Base-by-base conservation (phyloP, 495 filamentous ascomycete species). In the Lepidopterella palustris region DNA sequence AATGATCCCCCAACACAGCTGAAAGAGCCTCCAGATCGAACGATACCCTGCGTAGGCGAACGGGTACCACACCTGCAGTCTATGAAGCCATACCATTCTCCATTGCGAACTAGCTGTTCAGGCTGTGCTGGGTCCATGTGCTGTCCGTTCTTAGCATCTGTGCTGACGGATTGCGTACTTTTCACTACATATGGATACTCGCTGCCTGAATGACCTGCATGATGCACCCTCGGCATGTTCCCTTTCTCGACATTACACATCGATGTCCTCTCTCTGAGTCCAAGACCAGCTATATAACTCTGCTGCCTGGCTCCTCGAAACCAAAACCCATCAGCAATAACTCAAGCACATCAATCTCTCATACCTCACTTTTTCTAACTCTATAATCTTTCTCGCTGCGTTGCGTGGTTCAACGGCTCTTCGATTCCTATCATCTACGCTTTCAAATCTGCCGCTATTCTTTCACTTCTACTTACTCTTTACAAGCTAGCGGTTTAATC, bases 181-280 rank as follows among this genome's bases (percentile, higher is more conserved):
- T 54, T 60, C 62, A 56, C 59, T 66, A 56, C 55, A 59, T 57
- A 59, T 53, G 56, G 64, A 45, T 53, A 59, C 53, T 60, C 60
- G 64, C 59, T 67, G 63, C 60, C 63, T 67, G 63, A 59, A 57
- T 65, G 49, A 60, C 59, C 55, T 60, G 60, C 60, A 60, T 51
- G 50, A 63, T 62, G 52, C 48, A 50, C 50, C 32, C 10, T 55
- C 49, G 51, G 58, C 47, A 58, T 67, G 57, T 57, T 53, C 50
- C 39, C 56, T 15, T 45, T 61, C 47, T 57, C 52, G 31, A 45
- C 55, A 25, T n/a, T 29, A 28, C 61, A 51, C 59, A 60, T 47
- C 21, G 27, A 51, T 27, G 24, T 54, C 54, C 9, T 51, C 48
- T 61, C 47, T 55, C 26, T n/a, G n/a, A n/a, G n/a, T n/a, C n/a